These are phyloP conservation scores for Eragrostis curvula DNA, from an alignment of 176 grass and related monocot species.

Conservation along the genomic window DNA sequence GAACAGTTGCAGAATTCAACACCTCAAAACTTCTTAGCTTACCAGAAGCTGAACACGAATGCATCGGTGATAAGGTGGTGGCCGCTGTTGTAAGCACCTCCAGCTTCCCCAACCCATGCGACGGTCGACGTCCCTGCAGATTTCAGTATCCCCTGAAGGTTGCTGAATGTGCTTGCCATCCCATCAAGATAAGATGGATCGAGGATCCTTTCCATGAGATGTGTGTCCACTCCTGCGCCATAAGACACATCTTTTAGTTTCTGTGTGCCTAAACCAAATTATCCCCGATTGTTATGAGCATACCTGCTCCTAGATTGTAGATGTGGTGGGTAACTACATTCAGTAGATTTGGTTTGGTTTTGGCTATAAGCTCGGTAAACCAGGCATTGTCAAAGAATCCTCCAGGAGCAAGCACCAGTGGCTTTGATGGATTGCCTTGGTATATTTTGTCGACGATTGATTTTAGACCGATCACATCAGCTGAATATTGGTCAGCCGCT, in stretches of 20 bases:
- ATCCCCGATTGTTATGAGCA: neutral
- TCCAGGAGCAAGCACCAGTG: constrained; percentile 81
- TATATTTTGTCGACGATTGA: constrained; percentile 46
- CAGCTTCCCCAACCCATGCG: constrained; percentile 87
- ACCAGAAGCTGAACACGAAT: constrained; percentile 98
- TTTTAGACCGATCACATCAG: constrained; percentile 73
- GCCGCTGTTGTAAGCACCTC: constrained; percentile 96
- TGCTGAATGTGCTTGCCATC: constrained; percentile 57
- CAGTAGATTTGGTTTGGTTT: constrained; percentile 64
- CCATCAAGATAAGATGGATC: constrained; percentile 66
- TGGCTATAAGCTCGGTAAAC: constrained; percentile 67
- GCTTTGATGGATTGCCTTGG: constrained; percentile 51
- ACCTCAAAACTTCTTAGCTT: constrained; percentile 4
- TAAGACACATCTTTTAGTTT: neutral
- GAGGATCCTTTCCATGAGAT: constrained; percentile 81
- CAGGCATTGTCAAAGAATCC: constrained; percentile 78
- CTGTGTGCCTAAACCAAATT: neutral
- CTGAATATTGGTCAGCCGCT: constrained; percentile 64
- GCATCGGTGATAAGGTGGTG: constrained; percentile 87
- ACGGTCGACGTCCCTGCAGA: constrained; percentile 53
- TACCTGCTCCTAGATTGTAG: constrained; percentile 90
- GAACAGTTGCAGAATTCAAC: neutral
- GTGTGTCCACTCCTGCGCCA: constrained; percentile 62
- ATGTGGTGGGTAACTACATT: constrained; percentile 91
- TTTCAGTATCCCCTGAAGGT: constrained; percentile 62